Conservation (phyloP, 2,329 filamentous ascomycete genomes). For the Cercospora brassicicola region DNA sequence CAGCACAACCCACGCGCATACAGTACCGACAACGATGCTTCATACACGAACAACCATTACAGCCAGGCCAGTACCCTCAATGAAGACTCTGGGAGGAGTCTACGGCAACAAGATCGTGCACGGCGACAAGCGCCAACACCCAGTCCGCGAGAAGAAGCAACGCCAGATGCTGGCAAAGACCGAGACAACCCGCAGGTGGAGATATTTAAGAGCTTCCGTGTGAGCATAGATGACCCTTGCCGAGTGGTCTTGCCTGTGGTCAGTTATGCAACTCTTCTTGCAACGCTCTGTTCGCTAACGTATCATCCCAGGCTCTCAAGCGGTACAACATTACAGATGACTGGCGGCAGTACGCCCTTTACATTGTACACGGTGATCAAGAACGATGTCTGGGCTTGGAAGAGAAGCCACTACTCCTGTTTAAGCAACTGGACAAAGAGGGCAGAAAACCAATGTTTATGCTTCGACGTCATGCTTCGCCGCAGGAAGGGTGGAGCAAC, state of each 20-base stretch:
- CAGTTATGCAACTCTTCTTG: conserved; percentile 18
- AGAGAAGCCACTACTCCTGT: conserved; percentile 90
- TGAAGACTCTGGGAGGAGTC: conserved; percentile 20
- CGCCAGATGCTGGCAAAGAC: conserved; percentile 27
- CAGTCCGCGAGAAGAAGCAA: conserved; percentile 36
- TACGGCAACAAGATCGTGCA: conserved; percentile 29
- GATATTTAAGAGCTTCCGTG: conserved; percentile 98
- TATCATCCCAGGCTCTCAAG: conserved; percentile 64
- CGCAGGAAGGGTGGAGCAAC: conserved; percentile 42
- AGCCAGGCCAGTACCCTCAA: conserved; percentile 30
- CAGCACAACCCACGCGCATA: conserved; percentile 22
- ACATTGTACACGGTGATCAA: conserved; percentile 98
- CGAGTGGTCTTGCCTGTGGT: conserved; percentile 88
- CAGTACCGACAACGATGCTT: conserved; percentile 28
- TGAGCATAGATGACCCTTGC: conserved; percentile 96
- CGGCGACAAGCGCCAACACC: conserved; percentile 36
- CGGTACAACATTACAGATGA: conserved; percentile 99
- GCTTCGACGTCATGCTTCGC: conserved; percentile 68
- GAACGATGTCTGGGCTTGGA: conserved; percentile 89
- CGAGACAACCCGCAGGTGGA: conserved; percentile 65
- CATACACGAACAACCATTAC: conserved; percentile 31
- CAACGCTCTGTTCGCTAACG: not conserved
- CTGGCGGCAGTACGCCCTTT: conserved; percentile 94
- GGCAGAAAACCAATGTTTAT: conserved; percentile 99
- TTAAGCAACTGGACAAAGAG: conserved; percentile 96